Evolutionary conservation across 23 red algal species (phyloP), one percentile per base, ranked within the genome.

Genomic region (Gracilaria gracilis): DNA sequence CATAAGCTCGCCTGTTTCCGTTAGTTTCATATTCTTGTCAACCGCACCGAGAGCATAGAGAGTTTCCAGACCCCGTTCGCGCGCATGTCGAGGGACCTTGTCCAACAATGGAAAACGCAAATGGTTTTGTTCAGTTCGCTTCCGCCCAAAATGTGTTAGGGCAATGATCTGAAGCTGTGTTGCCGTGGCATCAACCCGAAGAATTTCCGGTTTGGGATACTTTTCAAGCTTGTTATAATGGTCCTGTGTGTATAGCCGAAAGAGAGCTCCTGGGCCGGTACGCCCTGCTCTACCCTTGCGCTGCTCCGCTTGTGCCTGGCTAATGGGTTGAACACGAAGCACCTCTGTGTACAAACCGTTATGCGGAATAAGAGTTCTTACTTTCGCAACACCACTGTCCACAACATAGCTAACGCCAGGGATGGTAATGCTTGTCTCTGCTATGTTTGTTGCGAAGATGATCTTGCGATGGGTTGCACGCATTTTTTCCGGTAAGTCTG

Each of bases 371-470:
- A 87, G 49, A 24, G 71, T 81, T 42, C 93, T 76, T 23, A 91
- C 85, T 55, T 99, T 99, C 31, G 81, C 84, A 54, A 99, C 40
- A 7, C 97, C 97, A 25, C 80, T 79, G 61, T 99, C 97, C 19
- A 99, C 88, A 23, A 99, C 97, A 72, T 88, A 99, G 39, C 47
- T 67, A n/a, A 99, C 69, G 58, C 84, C 84, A 87, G 93, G 91
- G 46, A 99, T 99, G 25, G 97, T 99, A 9, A 99, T 57, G 79
- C 88, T 93, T 38, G 97, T 99, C 39, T 99, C 97, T 9, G 97
- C 97, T 27, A 99, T 91, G 66, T 99, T 99, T 50, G 97, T 99
- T 9, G 94, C 67, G 82, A 99, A 96, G 15, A 99, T 95, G 28
- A 95, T 84, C 80, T 99, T 99, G 13, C 97, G 84, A 19, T 77